Percentiles rank a stretch among this genome's conserved stretches.
phyloP scores from a whole-genome alignment of 2,329 filamentous ascomycete genomes.

The Claviceps sp. region DNA sequence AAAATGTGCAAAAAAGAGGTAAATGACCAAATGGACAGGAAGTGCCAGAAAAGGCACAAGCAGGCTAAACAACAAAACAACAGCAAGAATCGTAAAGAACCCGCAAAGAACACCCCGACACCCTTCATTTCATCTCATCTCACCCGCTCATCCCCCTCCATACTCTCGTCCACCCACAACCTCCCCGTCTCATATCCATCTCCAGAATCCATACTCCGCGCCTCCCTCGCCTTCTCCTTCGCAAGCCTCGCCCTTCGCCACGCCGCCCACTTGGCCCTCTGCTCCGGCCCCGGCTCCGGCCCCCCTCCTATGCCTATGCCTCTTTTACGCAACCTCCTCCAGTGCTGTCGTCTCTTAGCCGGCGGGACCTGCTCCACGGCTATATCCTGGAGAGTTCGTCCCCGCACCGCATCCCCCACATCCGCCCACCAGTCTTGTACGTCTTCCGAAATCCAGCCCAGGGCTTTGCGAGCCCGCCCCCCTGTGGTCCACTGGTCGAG shows the following conservation, averaged over 20 bases:
- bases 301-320: constrained; percentile 12
- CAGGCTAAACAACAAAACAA: background rate
- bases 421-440: constrained; percentile 35
- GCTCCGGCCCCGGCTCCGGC: constrained; percentile 19
- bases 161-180: constrained; percentile 16
- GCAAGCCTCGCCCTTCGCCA: constrained; percentile 30
- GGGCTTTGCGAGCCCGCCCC: constrained; percentile 30
- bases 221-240: constrained; percentile 25
- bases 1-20: no score
- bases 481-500: constrained; percentile 47
- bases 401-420: constrained; percentile 29
- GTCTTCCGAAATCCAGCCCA: constrained; percentile 27
- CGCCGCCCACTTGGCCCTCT: constrained; percentile 28
- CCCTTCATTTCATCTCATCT: background rate
- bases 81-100: background rate
- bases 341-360: constrained; percentile 33
- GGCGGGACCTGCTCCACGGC: constrained; percentile 31
- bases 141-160: constrained; percentile 17
- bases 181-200: constrained; percentile 19
- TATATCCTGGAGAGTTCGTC: constrained; percentile 29
- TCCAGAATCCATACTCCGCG: constrained; percentile 23
- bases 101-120: background rate
- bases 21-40: no score
- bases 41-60: no score
- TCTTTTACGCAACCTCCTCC: constrained; percentile 36